Evolutionary conservation across 2,329 filamentous ascomycete genomes (phyloP), one percentile per base, ranked within the genome.

Genomic region (Sordariomycetes sp.): DNA sequence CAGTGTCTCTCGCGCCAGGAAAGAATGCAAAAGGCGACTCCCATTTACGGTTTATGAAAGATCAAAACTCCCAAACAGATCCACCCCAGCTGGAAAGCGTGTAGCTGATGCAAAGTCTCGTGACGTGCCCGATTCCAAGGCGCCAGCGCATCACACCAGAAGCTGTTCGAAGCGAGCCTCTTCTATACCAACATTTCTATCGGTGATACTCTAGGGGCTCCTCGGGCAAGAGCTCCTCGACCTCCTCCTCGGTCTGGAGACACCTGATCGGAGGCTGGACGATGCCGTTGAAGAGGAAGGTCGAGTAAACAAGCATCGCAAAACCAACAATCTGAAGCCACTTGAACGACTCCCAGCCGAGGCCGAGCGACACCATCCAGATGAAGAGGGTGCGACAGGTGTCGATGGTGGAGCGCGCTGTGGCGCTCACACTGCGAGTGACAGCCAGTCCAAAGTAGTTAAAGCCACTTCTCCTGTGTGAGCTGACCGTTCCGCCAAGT

Each of bases 391-490:
- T 98, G 26, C 90, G 79, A 68, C 88, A 96, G 1, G 92, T 98
- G 58, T 98, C 92, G 48, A 98, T 96, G 21, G 90, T 96, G 21
- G 86, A 94, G 40, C 92, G 79, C 2, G 90, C 86, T 0, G 92
- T 98, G 9, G 92, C 92, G 42, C 84, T 93, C 45, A 98, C 86
- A 41, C 64, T 79, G 39, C 86, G 78, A 1, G 92, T 98, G 8
- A 98, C 90, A 1, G 85, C 92, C 8, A 98, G 74, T 7, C 92
- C 92, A 58, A 98, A 98, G 68, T 94, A 98, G 64, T 98, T 98
- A 74, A 96, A 98, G 35, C 90, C 88, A 42, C 86, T 93, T 21
- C 27, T 28, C 14, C 11, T n/a, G 23, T 18, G 16, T n/a, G n/a
- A n/a, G n/a, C n/a, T n/a, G n/a, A n/a, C n/a, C n/a, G n/a, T n/a